Evolutionary conservation across 139 green algal species (phyloP).

Genomic region (Diplosphaera chodatii): DNA sequence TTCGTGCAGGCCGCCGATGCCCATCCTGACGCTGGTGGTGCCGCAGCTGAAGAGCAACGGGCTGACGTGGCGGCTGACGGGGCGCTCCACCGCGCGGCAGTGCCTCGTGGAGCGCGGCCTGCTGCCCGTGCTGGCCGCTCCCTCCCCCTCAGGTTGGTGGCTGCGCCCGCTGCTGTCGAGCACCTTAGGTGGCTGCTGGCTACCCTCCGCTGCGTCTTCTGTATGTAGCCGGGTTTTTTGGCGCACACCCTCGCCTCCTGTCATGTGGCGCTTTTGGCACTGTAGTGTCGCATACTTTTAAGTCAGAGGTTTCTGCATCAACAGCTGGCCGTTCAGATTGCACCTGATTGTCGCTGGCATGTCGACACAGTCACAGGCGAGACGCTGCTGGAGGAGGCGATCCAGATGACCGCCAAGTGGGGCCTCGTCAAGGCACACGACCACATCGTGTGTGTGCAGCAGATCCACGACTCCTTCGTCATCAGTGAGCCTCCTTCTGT

Average conservation of each 20-base stretch:
- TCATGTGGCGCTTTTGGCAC: too few relatives aligned
- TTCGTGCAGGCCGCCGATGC: conserved; percentile 51
- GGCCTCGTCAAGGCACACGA: conserved; percentile 61
- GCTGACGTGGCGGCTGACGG: conserved; percentile 76
- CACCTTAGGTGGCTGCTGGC: too few relatives aligned
- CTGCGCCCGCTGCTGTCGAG: too few relatives aligned
- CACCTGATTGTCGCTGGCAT: background rate
- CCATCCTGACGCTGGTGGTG: conserved; percentile 84
- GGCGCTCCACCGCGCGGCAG: conserved; percentile 60
- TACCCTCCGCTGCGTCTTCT: too few relatives aligned
- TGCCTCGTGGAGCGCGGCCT: conserved; percentile 71
- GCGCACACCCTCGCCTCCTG: too few relatives aligned
- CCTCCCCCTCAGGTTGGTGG: conserved; percentile 40
- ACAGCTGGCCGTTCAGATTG: background rate
- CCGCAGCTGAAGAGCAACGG: conserved; percentile 70
- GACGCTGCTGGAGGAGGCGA: conserved; percentile 61
- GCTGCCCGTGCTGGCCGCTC: conserved; percentile 77
- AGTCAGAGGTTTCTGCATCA: too few relatives aligned
- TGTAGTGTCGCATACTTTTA: too few relatives aligned
- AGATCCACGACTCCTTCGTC: conserved; percentile 30
- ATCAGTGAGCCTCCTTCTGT: conserved; percentile 32
- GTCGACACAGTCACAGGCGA: conserved; percentile 23
- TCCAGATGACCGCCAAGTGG: conserved; percentile 39
- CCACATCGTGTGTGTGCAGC: conserved; percentile 67
- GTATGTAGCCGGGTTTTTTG: too few relatives aligned